These are phyloP conservation scores for Fusarium hainanense DNA, from an alignment of 2,329 filamentous ascomycete genomes.

Conservation along the genomic window DNA sequence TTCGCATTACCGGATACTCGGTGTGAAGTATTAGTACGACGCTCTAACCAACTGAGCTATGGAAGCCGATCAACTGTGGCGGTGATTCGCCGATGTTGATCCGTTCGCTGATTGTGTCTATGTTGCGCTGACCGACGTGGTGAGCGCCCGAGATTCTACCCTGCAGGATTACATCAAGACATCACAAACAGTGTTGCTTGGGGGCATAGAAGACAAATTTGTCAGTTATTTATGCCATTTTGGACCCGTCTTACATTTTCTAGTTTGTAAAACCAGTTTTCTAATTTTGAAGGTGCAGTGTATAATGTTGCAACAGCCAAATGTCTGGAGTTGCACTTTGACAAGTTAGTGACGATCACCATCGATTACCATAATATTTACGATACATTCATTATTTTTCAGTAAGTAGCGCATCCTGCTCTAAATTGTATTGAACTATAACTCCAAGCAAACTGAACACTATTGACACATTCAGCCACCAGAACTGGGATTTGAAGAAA, in stretches of 20 bases:
- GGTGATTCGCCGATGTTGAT: slow-evolving; percentile 1
- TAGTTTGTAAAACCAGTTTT: no score
- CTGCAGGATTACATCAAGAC: neutral
- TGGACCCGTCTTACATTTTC: no score
- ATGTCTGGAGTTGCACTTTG: rapidly evolving
- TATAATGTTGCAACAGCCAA: neutral
- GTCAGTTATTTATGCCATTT: no score
- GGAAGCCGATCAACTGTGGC: slow-evolving; percentile 41
- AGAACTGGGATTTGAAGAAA: no score
- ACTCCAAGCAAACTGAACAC: neutral
- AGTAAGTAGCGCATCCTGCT: rapidly evolving
- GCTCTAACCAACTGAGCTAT: slow-evolving; percentile 49
- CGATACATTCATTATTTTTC: rapidly evolving
- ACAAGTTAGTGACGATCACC: rapidly evolving
- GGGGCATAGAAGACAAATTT: no score
- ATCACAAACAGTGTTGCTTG: neutral
- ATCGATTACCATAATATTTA: neutral
- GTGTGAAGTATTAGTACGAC: slow-evolving; percentile 45
- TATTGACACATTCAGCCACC: neutral
- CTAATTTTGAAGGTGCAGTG: no score
- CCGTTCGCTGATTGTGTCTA: rapidly evolving
- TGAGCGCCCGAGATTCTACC: neutral
- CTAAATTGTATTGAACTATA: neutral
- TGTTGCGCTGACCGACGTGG: rapidly evolving
- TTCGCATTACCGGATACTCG: slow-evolving; percentile 43